These are phyloP conservation scores for Ophiocordyceps polyrhachis-furcata DNA, from an alignment of 2,329 filamentous ascomycete genomes.

Conservation along the genomic window DNA sequence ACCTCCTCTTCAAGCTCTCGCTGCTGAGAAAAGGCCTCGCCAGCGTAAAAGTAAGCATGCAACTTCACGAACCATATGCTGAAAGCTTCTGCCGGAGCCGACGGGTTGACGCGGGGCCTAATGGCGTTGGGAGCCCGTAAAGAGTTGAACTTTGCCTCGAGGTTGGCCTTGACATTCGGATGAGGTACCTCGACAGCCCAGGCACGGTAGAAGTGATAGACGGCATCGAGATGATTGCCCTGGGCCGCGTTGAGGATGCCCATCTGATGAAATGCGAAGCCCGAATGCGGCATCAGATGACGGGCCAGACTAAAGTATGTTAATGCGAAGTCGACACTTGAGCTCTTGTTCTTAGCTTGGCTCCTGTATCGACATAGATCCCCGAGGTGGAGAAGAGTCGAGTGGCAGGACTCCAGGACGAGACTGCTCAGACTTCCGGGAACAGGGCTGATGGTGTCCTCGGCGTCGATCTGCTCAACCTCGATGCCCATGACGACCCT, in stretches of 20 bases:
- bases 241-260: constrained; percentile 69
- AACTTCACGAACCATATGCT: constrained; percentile 70
- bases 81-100: constrained; percentile 44
- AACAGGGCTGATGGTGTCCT: constrained; percentile 24
- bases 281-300: constrained; percentile 59
- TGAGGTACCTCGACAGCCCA: constrained; percentile 58
- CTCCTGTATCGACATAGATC: constrained; percentile 77
- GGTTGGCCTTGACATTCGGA: constrained; percentile 53
- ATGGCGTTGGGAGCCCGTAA: constrained; percentile 21
- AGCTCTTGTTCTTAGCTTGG: constrained; percentile 52
- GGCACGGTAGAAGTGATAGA: constrained; percentile 80
- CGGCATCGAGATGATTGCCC: constrained; percentile 61
- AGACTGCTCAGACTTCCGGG: constrained; percentile 31
- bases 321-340: constrained; percentile 61
- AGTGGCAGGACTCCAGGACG: constrained; percentile 59
- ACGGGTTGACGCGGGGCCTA: constrained; percentile 16
- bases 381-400: constrained; percentile 68
- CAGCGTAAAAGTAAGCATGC: constrained; percentile 69
- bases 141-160: constrained; percentile 57
- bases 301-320: constrained; percentile 73
- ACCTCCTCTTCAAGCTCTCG: constrained; percentile 76
- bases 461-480: constrained; percentile 20
- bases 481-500: constrained; percentile 23
- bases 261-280: constrained; percentile 75
- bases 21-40: constrained; percentile 53